Evolutionary conservation across 352 stramenopile species (phyloP), one percentile per base, ranked within the genome.

Genomic region (Lagenidium giganteum): DNA sequence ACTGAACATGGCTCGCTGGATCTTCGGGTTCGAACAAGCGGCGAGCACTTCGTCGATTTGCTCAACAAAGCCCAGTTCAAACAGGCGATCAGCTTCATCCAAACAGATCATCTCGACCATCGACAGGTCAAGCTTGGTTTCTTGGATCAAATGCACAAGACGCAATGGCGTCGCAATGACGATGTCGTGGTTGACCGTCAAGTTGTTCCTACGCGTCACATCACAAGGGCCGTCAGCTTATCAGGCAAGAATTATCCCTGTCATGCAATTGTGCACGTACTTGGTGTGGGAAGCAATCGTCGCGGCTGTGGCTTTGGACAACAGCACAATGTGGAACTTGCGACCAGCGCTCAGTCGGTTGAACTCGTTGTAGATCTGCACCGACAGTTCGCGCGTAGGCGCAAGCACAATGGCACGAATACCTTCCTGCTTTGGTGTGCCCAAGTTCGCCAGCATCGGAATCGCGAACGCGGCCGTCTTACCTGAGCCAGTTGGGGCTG

Each of bases 391-490:
- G 21, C 95, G 81, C 26, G 96, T 99, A 14, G 97, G 97, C 23
- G 95, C 95, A 26, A 99, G 64, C 26, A 99, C 67, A 25, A 99
- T 62, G 4, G 83, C 79, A 17, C 95, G 85, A 51, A 98, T 93
- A 39, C 95, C 71, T 32, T 64, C 39, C 17, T 72, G 55, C 24
- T 83, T 70, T 21, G 71, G 57, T 4, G 47, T 24, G 3, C 66
- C 67, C 20, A 96, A 56, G 79, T 85, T 69, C 63, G 86, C 63
- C 8, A 97, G 68, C 21, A 96, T 86, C 4, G 97, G 97, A 46
- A 99, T 85, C 17, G 98, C 78, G 62, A 99, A 99, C 7, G 95
- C 94, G 41, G 96, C 96, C 13, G 96, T 99, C 61, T 99, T 99
- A 55, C 96, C 96, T 1, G 84, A 98, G 26, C 96, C 96, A 20